Evolutionary conservation across 1,139 yeast species (phyloP).

Genomic region (Nakaseomyces sp.): DNA sequence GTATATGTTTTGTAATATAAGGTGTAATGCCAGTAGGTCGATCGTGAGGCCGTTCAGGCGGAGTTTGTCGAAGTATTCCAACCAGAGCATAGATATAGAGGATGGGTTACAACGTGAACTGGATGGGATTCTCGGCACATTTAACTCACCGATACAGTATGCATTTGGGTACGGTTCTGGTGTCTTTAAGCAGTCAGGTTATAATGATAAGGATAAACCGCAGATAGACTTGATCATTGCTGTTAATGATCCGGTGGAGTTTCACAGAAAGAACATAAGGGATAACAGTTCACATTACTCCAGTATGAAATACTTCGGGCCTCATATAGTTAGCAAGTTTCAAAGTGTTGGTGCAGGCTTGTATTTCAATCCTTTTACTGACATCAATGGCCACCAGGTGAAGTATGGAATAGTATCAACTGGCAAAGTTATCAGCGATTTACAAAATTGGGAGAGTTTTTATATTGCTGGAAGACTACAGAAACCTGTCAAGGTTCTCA

Average conservation of each 20-base stretch:
- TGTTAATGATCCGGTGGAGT: constrained; percentile 61
- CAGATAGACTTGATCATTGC: constrained; percentile 87
- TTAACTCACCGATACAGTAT: constrained; percentile 60
- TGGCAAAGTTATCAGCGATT: constrained; percentile 52
- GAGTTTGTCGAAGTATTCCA: constrained; percentile 21
- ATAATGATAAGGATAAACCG: constrained; percentile 36
- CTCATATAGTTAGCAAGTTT: constrained; percentile 47
- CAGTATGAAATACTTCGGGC: constrained; percentile 50
- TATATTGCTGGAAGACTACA: constrained; percentile 91
- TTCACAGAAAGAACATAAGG: constrained; percentile 65
- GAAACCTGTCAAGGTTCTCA: constrained; percentile 77
- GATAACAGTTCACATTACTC: constrained; percentile 74
- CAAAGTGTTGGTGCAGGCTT: constrained; percentile 84
- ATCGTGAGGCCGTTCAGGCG: constrained; percentile 35
- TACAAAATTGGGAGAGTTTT: constrained; percentile 73
- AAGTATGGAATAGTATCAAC: constrained; percentile 82
- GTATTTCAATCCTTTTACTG: constrained; percentile 85
- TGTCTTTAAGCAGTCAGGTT: constrained; percentile 73
- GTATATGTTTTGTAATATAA: not conserved
- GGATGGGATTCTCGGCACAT: constrained; percentile 43
- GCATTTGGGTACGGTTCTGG: constrained; percentile 96
- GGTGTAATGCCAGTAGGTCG: not conserved
- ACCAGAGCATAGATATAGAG: constrained; percentile 48
- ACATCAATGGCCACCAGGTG: constrained; percentile 51
- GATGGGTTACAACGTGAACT: constrained; percentile 41